These are phyloP conservation scores for Dunaliella primolecta DNA, from an alignment of 139 green algal genomes.

Conservation along the genomic window DNA sequence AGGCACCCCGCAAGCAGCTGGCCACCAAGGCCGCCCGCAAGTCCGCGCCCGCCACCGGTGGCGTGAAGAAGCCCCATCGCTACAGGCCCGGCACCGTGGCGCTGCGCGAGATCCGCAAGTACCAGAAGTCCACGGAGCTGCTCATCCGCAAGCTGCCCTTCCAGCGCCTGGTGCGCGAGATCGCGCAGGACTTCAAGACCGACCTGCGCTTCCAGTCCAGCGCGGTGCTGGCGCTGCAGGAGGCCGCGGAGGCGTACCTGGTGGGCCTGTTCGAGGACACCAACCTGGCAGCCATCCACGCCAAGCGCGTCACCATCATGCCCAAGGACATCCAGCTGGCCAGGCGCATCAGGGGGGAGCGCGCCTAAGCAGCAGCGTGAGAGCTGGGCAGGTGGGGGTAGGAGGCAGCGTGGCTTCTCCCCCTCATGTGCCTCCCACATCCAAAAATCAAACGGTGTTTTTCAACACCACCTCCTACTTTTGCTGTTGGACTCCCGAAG, in stretches of 20 bases:
- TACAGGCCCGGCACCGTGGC: constrained; percentile 85
- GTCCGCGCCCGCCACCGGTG: neutral
- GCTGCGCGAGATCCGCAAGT: constrained; percentile 89
- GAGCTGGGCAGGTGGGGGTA: too few relatives aligned
- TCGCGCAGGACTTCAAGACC: constrained; percentile 96
- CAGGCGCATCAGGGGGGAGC: too few relatives aligned
- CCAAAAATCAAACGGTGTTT: too few relatives aligned
- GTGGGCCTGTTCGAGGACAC: constrained; percentile 96
- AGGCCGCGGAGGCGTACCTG: too few relatives aligned
- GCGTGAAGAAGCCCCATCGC: constrained; percentile 42
- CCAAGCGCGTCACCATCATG: constrained; percentile 83
- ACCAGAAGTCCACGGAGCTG: constrained; percentile 90
- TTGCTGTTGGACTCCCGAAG: too few relatives aligned
- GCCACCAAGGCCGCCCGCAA: constrained; percentile 67
- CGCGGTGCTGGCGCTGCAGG: constrained; percentile 84
- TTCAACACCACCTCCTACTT: too few relatives aligned
- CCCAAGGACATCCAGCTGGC: constrained; percentile 76
- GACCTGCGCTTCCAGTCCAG: constrained; percentile 95
- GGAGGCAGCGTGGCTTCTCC: too few relatives aligned
- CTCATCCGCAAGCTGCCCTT: constrained; percentile 95
- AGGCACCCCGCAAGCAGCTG: constrained; percentile 88
- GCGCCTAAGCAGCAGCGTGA: too few relatives aligned
- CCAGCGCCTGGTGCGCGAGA: constrained; percentile 93
- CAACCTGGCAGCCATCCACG: constrained; percentile 93
- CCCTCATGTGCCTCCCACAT: too few relatives aligned